Percentiles rank a stretch among this genome's conserved stretches.
Evolutionary conservation across 2,329 filamentous ascomycete genomes (phyloP).

Genomic region (Apiospora aurea): DNA sequence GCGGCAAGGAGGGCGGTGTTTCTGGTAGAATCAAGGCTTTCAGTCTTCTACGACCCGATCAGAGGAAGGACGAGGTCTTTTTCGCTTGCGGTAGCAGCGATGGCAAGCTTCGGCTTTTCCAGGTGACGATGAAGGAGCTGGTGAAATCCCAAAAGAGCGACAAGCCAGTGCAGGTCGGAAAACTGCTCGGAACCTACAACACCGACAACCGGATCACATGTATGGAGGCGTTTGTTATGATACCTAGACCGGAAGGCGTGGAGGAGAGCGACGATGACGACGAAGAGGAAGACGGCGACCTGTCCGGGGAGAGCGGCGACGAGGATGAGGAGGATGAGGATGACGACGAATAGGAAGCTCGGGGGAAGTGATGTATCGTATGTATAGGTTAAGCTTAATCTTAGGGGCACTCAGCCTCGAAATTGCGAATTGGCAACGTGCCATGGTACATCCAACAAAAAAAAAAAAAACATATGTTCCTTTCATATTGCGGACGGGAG

Average conservation of each 20-base stretch:
- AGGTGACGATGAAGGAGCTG: conserved; percentile 55
- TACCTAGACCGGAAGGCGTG: conserved; percentile 67
- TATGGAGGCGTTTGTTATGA: conserved; percentile 85
- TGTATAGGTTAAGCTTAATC: conserved; percentile 26
- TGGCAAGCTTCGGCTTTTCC: conserved; percentile 83
- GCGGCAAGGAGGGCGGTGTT: conserved; percentile 74
- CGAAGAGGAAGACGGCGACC: conserved; percentile 42
- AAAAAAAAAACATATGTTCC: neutral
- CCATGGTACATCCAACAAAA: conserved; percentile 9
- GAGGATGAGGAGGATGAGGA: conserved; percentile 41
- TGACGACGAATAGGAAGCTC: conserved; percentile 44
- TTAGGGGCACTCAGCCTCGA: conserved; percentile 2
- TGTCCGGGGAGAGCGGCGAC: conserved; percentile 53
- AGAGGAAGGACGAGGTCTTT: conserved; percentile 53
- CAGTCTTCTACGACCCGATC: conserved; percentile 60
- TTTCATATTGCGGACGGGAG: neutral
- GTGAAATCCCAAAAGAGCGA: conserved; percentile 38
- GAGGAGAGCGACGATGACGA: conserved; percentile 61
- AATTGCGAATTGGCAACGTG: conserved; percentile 7
- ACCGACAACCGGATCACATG: conserved; percentile 92
- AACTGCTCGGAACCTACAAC: conserved; percentile 77
- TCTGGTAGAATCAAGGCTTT: conserved; percentile 88
- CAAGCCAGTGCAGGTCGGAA: conserved; percentile 59
- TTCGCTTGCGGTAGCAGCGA: conserved; percentile 84
- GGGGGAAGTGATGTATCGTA: conserved; percentile 36